Evolutionary conservation across 2,329 filamentous ascomycete genomes (phyloP).

Genomic region (Parastagonospora nodorum): DNA sequence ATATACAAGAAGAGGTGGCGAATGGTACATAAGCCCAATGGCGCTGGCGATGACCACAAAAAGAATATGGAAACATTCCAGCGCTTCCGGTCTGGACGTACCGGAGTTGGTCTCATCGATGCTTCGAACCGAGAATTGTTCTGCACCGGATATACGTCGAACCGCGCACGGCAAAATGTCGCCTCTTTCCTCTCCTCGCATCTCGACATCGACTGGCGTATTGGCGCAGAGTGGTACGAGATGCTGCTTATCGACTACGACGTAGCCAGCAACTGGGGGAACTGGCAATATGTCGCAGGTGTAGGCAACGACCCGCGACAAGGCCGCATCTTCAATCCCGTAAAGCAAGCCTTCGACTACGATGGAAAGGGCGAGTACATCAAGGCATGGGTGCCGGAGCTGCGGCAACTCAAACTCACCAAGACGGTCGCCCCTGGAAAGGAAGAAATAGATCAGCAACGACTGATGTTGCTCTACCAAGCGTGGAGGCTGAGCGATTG

Average conservation of each 20-base stretch:
- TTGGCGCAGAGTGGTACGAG: conserved; percentile 85
- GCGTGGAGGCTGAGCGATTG: conserved; percentile 67
- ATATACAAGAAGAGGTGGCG: conserved; percentile 43
- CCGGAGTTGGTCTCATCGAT: conserved; percentile 78
- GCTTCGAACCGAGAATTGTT: conserved; percentile 75
- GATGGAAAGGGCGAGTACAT: conserved; percentile 73
- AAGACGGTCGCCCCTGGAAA: conserved; percentile 20
- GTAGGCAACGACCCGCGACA: conserved; percentile 80
- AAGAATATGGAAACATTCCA: conserved; percentile 52
- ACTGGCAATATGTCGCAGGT: conserved; percentile 82
- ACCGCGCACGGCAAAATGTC: conserved; percentile 76
- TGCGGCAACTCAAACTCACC: conserved; percentile 56
- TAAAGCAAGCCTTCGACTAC: conserved; percentile 81
- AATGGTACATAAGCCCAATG: conserved; percentile 22
- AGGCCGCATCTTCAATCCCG: conserved; percentile 77
- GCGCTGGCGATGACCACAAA: conserved; percentile 51
- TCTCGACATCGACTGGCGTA: conserved; percentile 76
- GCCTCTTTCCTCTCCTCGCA: conserved; percentile 76
- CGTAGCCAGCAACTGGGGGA: conserved; percentile 76
- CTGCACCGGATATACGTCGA: conserved; percentile 78
- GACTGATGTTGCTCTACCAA: conserved; percentile 68
- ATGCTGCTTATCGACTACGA: conserved; percentile 77
- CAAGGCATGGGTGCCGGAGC: conserved; percentile 73
- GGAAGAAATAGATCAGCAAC: conserved; percentile 44
- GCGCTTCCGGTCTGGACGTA: conserved; percentile 69